Evolutionary conservation across 1,284 basidiomycete genomes (phyloP).

Genomic region (Anthracocystis walkeri): DNA sequence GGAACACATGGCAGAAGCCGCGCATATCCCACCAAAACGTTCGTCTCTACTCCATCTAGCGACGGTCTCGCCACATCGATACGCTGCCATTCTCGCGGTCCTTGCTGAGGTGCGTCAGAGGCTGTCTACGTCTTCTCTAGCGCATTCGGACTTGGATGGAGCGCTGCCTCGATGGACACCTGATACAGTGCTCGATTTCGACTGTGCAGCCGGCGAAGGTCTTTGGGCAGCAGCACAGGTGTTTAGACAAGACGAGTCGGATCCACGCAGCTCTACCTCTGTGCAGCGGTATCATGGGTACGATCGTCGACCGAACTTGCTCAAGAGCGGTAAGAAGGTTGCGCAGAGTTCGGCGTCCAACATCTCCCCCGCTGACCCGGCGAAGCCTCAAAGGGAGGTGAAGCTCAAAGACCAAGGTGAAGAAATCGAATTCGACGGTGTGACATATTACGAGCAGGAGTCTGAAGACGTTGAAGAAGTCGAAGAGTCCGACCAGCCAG

Average conservation of each 20-base stretch:
- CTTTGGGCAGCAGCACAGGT: conserved; percentile 63
- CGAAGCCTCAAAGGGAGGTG: conserved; percentile 16
- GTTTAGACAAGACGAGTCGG: conserved; percentile 33
- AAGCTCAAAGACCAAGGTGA: conserved; percentile 37
- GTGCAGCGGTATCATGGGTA: conserved; percentile 41
- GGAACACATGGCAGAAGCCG: conserved; percentile 33
- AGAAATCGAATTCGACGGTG: conserved; percentile 35
- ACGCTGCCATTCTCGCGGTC: conserved; percentile 50
- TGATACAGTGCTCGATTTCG: conserved; percentile 53
- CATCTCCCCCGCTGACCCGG: conserved; percentile 20
- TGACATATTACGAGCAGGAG: conserved; percentile 40
- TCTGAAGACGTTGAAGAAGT: conserved; percentile 8
- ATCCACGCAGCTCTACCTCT: conserved; percentile 9
- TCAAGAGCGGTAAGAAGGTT: conserved; percentile 48
- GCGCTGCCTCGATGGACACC: conserved; percentile 49
- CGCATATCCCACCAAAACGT: conserved; percentile 42
- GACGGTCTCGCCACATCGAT: conserved; percentile 43
- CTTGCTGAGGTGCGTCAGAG: conserved; percentile 40
- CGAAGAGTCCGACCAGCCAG: conserved; percentile 3
- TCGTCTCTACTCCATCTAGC: conserved; percentile 47
- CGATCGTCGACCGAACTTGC: conserved; percentile 44
- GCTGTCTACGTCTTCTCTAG: conserved; percentile 7
- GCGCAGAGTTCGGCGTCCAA: conserved; percentile 31
- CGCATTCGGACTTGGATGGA: conserved; percentile 1
- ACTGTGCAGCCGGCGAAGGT: conserved; percentile 57